Base-by-base conservation (phyloP, 163 green algal genomes). In the Prototheca wickerhamii region DNA sequence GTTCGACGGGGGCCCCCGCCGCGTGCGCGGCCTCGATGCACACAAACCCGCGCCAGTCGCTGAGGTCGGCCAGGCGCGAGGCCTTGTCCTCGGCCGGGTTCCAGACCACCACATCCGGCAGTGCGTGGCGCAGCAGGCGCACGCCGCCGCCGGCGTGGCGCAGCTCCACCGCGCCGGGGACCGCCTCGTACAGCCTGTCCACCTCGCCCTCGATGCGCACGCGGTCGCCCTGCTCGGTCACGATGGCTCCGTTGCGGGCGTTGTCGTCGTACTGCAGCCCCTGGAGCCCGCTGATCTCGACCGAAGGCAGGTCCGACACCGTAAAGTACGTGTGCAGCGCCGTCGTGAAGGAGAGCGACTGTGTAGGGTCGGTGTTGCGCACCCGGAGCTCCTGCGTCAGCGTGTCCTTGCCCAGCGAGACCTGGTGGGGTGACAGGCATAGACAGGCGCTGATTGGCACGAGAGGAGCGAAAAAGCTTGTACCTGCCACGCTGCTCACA, bases 31-130 rank as follows among this genome's bases (percentile, higher is more conserved):
- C 53, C 29, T 60, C 53, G 28, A 60, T n/a, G 53, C 53, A 60
- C 29, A 60, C 21, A 35, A 60, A 60, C 7, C 53, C 53, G 53
- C 10, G 28, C 53, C 53, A 60, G 66, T 95, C 85, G 1, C 78
- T 84, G 76, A 96, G 89, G 81, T 96, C 90, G 1, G 58, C 73
- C 76, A 88, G 93, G 7, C 69, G 68, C 17, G 76, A 68, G 0
- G 84, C 72, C 77, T 96, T 96, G 17, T 86, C 81, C 17, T 86
- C 65, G 83, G 82, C 93, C 4, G 88, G 90, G 76, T 95, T 95
- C 90, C 90, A 96, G 29, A 96, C 80, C n/a, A 96, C 87, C n/a
- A 83, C 82, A 64, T 94, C 87, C 17, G 77, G 73, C 25, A 94
- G 64, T 15, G 55, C 64, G 25, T 29, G 32, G 31, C 64, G 64